Evolutionary conservation across 192 early-diverging fungal species (phyloP), one percentile per base, ranked within the genome.

Genomic region (Dissophora globulifera): DNA sequence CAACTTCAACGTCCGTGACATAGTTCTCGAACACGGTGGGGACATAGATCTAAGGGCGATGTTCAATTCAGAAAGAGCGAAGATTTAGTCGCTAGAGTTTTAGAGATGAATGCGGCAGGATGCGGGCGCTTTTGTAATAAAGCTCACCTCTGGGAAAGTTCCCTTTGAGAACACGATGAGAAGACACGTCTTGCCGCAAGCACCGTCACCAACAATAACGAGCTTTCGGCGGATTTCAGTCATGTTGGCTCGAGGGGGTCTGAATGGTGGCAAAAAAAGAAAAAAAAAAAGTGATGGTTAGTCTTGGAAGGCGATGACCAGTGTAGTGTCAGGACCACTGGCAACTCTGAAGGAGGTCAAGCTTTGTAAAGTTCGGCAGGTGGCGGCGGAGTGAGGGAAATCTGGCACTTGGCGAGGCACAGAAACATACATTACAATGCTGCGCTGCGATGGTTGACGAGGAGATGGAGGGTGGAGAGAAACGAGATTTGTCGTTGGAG

Each of bases 161-260:
- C 91, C 92, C 71, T 91, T 91, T 56, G 87, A 87, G 48, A 93
- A 96, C 65, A 92, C 89, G 71, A 91, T 86, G 62, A 95, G 78
- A 56, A 94, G 81, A 75, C 92, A 97, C 13, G 94, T 96, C 78
- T 97, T 97, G 68, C 94, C 95, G 68, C 91, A 91, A 41, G 92
- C 91, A 78, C 94, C 94, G 78, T 97, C 95, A 45, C 95, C 95
- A 23, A 97, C 89, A 55, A 95, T 90, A 52, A 95, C 93, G 67
- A 96, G 84, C 79, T 97, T 97, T 67, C 88, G 78, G 62, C 88
- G 86, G 74, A 89, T 86, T 80, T 88, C 89, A 59, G 87, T 61
- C 86, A 86, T 86, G 9, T 25, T 67, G 29, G 11, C 7, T 9
- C 27, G 25, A 20, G 27, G 12, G 29, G 50, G 45, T 4, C 5